A percentile compares a stretch with the other conserved stretches of the same genome.
These are phyloP conservation scores for Eutypa lata DNA, from an alignment of 2,329 filamentous ascomycete genomes.

Conservation along the genomic window DNA sequence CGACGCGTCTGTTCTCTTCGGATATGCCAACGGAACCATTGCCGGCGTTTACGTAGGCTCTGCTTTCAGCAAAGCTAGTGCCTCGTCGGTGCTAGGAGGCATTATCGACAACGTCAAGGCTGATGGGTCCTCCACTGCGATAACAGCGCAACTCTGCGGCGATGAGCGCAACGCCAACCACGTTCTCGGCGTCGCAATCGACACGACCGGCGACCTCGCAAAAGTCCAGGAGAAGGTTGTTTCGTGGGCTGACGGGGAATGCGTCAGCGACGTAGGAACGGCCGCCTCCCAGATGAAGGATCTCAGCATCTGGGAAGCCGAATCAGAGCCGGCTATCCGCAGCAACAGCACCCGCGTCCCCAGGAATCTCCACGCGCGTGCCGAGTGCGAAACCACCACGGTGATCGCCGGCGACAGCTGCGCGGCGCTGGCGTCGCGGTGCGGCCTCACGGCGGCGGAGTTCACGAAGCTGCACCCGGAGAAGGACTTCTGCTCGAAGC, in stretches of 20 bases:
- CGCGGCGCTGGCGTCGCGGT: conserved; percentile 18
- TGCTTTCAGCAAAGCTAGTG: background rate
- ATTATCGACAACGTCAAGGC: background rate
- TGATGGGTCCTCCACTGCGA: background rate
- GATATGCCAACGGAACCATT: background rate
- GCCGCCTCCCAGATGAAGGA: background rate
- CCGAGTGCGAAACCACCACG: background rate
- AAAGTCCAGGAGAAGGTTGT: background rate
- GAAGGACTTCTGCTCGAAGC: conserved; percentile 26
- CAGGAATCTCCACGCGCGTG: background rate
- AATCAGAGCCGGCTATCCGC: too few species aligned
- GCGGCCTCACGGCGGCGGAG: conserved; percentile 18
- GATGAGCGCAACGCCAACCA: background rate
- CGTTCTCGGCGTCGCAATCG: background rate
- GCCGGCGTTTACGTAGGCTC: background rate
- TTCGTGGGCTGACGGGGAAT: background rate
- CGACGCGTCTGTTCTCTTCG: background rate
- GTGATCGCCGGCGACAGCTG: conserved; percentile 9
- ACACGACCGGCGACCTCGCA: background rate
- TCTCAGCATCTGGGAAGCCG: too few species aligned
- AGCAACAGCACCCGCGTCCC: too few species aligned
- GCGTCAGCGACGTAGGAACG: background rate
- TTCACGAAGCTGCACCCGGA: conserved; percentile 25
- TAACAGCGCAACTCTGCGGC: background rate
- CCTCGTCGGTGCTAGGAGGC: background rate